A percentile compares a stretch with the other conserved stretches of the same genome.
phyloP scores from a whole-genome alignment of 2,329 filamentous ascomycete genomes.

The Fusarium sp. region DNA sequence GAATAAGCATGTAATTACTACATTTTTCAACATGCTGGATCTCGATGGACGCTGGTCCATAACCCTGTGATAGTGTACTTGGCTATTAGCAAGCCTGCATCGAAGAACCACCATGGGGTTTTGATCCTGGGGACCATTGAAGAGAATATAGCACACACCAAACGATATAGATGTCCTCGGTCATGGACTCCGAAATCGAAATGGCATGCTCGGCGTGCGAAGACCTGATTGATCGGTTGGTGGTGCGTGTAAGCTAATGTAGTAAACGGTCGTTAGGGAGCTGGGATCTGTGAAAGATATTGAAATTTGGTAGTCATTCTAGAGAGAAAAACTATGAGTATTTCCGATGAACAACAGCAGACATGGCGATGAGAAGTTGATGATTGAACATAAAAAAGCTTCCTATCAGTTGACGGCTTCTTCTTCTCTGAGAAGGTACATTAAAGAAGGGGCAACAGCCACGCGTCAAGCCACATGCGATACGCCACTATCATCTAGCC shows the following conservation, averaged over 20 bases:
- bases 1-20: neutral
- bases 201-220: slow-evolving; percentile 9
- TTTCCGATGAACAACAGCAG: neutral
- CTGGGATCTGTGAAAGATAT: slow-evolving; percentile 3
- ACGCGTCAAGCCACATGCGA: slow-evolving; percentile 33
- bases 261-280: slow-evolving; percentile 4
- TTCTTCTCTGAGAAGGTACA: neutral
- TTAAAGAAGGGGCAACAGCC: slow-evolving; percentile 21
- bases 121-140: neutral
- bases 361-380: neutral
- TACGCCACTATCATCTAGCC: slow-evolving; percentile 14
- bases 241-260: slow-evolving; percentile 6
- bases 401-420: neutral
- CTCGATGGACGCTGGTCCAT: neutral
- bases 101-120: neutral
- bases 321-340: neutral
- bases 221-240: slow-evolving; percentile 13
- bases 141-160: neutral
- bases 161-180: neutral
- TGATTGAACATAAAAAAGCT: neutral
- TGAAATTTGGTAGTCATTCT: slow-evolving; percentile 10
- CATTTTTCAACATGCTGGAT: neutral
- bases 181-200: slow-evolving; percentile 5
- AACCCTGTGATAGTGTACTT: neutral
- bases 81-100: neutral